Conservation (phyloP, 1,284 basidiomycete species). For the Cryptococcus sp. region DNA sequence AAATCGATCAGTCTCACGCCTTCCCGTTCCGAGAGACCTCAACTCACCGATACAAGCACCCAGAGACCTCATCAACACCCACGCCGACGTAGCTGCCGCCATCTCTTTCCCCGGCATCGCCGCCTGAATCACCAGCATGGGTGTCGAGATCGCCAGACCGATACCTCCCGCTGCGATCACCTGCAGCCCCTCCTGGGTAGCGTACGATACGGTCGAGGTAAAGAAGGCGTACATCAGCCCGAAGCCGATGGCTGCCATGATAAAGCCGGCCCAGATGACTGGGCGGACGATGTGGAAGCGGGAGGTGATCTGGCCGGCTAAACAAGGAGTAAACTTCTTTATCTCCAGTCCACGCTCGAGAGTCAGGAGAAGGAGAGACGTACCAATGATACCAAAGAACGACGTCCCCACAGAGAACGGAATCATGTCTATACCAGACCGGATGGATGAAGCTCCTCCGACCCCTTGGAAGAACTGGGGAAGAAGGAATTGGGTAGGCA, state of each 20-base stretch:
- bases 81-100: conserved; percentile 44
- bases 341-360: background rate
- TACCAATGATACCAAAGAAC: conserved; percentile 27
- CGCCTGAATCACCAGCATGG: conserved; percentile 42
- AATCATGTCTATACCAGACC: conserved; percentile 31
- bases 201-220: conserved; percentile 20
- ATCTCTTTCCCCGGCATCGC: conserved; percentile 48
- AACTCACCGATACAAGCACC: conserved; percentile 38
- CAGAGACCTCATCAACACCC: conserved; percentile 33
- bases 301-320: conserved; percentile 36
- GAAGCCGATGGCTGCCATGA: conserved; percentile 27
- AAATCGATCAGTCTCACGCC: background rate
- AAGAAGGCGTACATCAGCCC: conserved; percentile 32
- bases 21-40: too few species aligned
- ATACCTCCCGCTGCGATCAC: conserved; percentile 28
- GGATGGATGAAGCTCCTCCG: conserved; percentile 23
- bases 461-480: conserved; percentile 46
- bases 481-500: conserved; percentile 34
- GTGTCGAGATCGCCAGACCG: conserved; percentile 32
- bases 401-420: conserved; percentile 30
- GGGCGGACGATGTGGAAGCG: conserved; percentile 38
- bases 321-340: background rate
- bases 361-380: background rate
- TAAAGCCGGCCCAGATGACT: conserved; percentile 41
- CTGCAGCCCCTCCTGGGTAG: conserved; percentile 27